Evolutionary conservation across 2,329 filamentous ascomycete species (phyloP).

Genomic region (Myriosclerotinia duriaeana): DNA sequence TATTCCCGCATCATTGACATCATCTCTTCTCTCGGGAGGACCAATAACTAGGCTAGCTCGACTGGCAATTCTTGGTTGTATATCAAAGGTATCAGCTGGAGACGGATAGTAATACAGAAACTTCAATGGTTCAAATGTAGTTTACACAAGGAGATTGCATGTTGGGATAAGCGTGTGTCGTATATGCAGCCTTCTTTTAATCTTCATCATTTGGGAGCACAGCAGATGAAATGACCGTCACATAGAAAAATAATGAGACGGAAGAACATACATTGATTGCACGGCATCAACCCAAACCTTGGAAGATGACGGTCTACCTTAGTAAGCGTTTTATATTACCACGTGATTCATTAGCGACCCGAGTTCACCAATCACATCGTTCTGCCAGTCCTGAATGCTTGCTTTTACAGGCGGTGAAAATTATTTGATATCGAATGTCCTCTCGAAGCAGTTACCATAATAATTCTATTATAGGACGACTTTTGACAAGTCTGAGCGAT

Average conservation of each 20-base stretch:
- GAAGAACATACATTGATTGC: background rate
- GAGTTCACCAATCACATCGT: background rate
- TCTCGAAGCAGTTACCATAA: background rate
- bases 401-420: background rate
- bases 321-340: background rate
- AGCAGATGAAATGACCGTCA: background rate
- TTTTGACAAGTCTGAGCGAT: background rate
- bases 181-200: background rate
- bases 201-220: background rate
- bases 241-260: background rate
- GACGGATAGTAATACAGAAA: background rate
- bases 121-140: background rate
- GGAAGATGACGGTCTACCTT: background rate
- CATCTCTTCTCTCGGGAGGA: background rate
- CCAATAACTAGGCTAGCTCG: background rate
- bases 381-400: background rate
- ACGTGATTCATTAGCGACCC: background rate
- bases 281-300: conserved; percentile 4
- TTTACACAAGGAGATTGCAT: background rate
- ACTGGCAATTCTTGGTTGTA: background rate
- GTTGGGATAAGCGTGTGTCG: background rate
- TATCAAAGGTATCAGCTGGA: background rate
- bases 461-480: too few relatives aligned
- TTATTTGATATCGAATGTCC: background rate
- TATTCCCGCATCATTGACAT: background rate